Evolutionary conservation across 1,284 basidiomycete species (phyloP), one percentile per base, ranked within the genome.

Genomic region (Moesziomyces parantarcticus): DNA sequence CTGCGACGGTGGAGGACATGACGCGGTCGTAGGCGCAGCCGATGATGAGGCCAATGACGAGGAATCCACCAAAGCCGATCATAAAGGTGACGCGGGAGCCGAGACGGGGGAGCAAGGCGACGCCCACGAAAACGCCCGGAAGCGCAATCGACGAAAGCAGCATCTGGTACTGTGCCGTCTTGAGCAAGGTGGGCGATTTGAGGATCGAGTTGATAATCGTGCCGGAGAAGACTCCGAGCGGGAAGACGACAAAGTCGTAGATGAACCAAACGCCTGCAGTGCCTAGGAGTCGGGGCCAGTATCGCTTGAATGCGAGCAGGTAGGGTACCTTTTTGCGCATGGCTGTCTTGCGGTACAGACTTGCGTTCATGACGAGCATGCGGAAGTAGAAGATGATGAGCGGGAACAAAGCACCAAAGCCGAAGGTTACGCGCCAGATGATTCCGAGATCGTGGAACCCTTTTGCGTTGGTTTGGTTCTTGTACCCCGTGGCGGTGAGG

Each of bases 341-440:
- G 11, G 76, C 76, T 5, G 64, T 62, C 18, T 62, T 54, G 3
- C 74, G 53, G 50, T 76, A 78, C 4, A 71, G 50, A 9, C 51
- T 64, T 6, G 59, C 63, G 25, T 69, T 74, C 42, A 74, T 49
- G 4, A 75, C 64, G 9, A 54, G 29, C 58, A 73, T 60, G 48
- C 91, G 89, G 85, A 91, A 90, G 78, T 88, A 86, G 79, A 92
- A 89, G 43, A 92, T 91, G 3, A 87, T 87, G 50, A 91, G 79
- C 5, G 91, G 91, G 10, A 91, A 86, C 20, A 91, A 43, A 32
- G 90, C 88, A 20, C 90, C 90, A 51, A 92, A 86, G 3, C 90
- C 91, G 76, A 92, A 91, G 78, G 89, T 89, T 52, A 90, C 88
- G 22, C 91, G 87, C 92, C 92, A 92, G 48, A 91, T 89, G 10